Evolutionary conservation across 2,329 filamentous ascomycete species (phyloP).

Genomic region (Pseudopyrenochaeta lycopersici): DNA sequence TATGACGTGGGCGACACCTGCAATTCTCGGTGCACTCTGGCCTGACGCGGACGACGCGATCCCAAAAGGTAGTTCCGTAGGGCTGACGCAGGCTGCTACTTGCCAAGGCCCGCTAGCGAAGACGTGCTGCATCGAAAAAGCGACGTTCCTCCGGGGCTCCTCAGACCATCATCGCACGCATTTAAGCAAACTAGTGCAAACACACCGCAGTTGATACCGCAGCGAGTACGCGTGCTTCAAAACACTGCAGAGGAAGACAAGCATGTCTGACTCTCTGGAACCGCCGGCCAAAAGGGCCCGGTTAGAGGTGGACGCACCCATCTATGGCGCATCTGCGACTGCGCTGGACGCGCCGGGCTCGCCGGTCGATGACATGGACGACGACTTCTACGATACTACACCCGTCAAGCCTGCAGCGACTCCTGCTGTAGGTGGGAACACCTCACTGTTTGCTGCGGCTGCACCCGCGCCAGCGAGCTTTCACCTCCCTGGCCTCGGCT

Average conservation of each 20-base stretch:
- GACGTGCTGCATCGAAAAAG: conserved; percentile 32
- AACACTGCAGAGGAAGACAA: conserved; percentile 34
- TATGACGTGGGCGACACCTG: background rate
- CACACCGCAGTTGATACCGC: conserved; percentile 35
- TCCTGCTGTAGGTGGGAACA: conserved; percentile 24
- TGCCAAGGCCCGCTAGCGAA: conserved; percentile 30
- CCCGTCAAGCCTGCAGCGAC: conserved; percentile 38
- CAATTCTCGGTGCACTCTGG: background rate
- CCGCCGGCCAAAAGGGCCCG: conserved; percentile 54
- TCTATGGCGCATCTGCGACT: conserved; percentile 44
- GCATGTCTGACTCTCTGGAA: conserved; percentile 47
- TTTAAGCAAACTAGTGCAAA: conserved; percentile 37
- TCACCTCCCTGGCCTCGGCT: conserved; percentile 48
- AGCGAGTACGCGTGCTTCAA: conserved; percentile 36
- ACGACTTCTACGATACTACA: conserved; percentile 50
- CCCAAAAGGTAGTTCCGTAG: conserved; percentile 15
- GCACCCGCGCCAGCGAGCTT: conserved; percentile 35
- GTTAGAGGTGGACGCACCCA: conserved; percentile 48
- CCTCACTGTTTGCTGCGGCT: conserved; percentile 30
- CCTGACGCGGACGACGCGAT: conserved; percentile 4
- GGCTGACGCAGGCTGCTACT: conserved; percentile 28
- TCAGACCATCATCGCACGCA: conserved; percentile 36
- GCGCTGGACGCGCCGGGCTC: conserved; percentile 48
- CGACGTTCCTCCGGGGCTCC: conserved; percentile 26
- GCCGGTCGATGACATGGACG: conserved; percentile 51